Conservation (phyloP, 2,329 filamentous ascomycete genomes). For the Hypoxylon sp. region DNA sequence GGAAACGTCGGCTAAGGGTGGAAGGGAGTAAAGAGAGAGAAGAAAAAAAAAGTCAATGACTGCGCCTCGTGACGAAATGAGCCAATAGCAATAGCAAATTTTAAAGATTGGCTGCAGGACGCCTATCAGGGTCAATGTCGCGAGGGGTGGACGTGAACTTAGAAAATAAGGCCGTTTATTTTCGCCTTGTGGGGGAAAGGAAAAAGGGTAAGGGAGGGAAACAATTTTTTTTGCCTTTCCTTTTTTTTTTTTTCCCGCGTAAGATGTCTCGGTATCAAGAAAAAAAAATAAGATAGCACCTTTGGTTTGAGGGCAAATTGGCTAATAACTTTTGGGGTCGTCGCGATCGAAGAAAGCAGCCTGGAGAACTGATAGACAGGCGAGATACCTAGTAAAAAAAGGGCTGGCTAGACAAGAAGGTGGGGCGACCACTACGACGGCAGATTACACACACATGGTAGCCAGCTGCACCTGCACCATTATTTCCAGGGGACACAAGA, state of each 20-base stretch:
- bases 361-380: slow-evolving; percentile 33
- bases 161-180: slow-evolving; percentile 43
- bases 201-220: slow-evolving; percentile 28
- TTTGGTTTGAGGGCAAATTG: slow-evolving; percentile 48
- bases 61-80: slow-evolving; percentile 50
- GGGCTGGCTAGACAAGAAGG: slow-evolving; percentile 41
- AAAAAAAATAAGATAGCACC: slow-evolving; percentile 32
- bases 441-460: slow-evolving; percentile 47
- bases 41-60: slow-evolving; percentile 46
- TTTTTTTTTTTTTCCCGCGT: slow-evolving; percentile 18
- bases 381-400: slow-evolving; percentile 40
- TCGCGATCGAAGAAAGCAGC: slow-evolving; percentile 45
- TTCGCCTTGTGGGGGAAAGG: slow-evolving; percentile 29
- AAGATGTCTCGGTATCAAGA: slow-evolving; percentile 46
- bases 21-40: slow-evolving; percentile 30
- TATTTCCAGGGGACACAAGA: slow-evolving; percentile 31
- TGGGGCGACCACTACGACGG: slow-evolving; percentile 46
- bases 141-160: slow-evolving; percentile 41
- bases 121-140: slow-evolving; percentile 43
- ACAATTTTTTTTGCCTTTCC: slow-evolving; percentile 23
- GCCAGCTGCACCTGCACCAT: slow-evolving; percentile 41
- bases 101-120: slow-evolving; percentile 47
- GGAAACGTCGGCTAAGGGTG: slow-evolving; percentile 41
- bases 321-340: slow-evolving; percentile 49
- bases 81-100: slow-evolving; percentile 48